A percentile compares a stretch with the other conserved stretches of the same genome.
phyloP scores from a whole-genome alignment of 768 basidiomycete genomes.

The Lactifluus echinatus region DNA sequence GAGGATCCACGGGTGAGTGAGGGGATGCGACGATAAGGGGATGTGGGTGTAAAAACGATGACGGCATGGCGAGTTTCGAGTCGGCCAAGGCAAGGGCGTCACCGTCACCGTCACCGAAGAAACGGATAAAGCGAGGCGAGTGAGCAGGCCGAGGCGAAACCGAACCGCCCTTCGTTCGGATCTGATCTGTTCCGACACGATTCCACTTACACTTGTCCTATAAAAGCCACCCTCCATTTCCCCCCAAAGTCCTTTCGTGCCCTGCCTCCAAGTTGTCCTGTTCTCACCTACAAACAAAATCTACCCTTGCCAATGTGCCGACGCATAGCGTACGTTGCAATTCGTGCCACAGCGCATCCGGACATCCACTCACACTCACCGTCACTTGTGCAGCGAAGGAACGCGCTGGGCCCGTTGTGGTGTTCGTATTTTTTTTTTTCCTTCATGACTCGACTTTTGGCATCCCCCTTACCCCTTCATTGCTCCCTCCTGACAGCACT shows the following conservation, averaged over 20 bases:
- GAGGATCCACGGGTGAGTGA: too few relatives aligned
- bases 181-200: constrained; percentile 3
- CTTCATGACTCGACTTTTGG: background rate
- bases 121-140: constrained; percentile 3
- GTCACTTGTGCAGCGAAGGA: constrained; percentile 46
- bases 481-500: constrained; percentile 42
- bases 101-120: background rate
- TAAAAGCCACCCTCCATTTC: background rate
- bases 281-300: background rate
- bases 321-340: constrained; percentile 60
- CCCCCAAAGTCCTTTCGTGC: constrained; percentile 5
- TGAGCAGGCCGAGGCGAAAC: background rate
- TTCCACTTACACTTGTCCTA: background rate
- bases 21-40: background rate
- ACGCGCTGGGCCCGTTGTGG: constrained; percentile 67
- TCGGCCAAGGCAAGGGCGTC: background rate
- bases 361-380: constrained; percentile 10
- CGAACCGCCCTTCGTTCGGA: constrained; percentile 14
- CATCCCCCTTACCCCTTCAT: constrained; percentile 12
- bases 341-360: background rate
- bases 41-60: background rate
- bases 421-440: constrained; percentile 30
- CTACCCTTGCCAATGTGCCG: constrained; percentile 46
- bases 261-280: background rate
- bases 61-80: background rate